A percentile compares a stretch with the other conserved stretches of the same genome.
phyloP scores from a whole-genome alignment of 345 rosid species.

The Theobroma cacao region DNA sequence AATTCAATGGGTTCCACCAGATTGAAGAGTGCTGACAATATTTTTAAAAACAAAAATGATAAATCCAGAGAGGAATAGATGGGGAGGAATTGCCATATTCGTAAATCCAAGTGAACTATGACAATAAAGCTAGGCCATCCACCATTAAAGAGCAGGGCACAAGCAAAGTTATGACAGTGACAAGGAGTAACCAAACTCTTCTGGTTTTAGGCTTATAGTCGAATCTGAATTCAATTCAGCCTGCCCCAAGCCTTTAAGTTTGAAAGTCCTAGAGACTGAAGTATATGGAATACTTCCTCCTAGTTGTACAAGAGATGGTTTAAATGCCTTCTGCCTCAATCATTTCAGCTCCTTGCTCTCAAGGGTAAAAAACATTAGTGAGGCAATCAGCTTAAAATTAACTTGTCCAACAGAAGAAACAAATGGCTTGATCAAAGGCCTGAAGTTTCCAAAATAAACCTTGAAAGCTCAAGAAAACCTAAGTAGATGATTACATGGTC shows the following conservation, averaged over 20 bases:
- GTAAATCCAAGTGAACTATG: background rate
- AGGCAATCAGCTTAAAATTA: background rate
- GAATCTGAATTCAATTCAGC: background rate
- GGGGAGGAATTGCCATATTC: background rate
- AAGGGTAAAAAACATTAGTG: background rate
- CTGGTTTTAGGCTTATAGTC: background rate
- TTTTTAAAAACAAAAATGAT: background rate
- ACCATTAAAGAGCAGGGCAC: background rate
- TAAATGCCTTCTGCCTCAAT: background rate
- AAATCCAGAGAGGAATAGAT: background rate
- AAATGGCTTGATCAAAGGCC: background rate
- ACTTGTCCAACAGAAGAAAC: background rate
- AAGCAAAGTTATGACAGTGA: background rate
- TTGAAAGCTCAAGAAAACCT: background rate
- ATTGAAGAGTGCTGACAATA: too few relatives aligned
- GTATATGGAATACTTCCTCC: background rate
- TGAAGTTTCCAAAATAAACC: background rate
- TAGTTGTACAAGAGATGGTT: background rate
- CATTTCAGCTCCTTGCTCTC: background rate
- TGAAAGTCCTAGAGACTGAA: background rate
- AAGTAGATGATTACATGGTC: background rate
- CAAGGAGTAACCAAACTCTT: background rate
- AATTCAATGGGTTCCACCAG: too few relatives aligned
- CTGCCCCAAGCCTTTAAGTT: background rate
- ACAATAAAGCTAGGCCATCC: background rate